Conservation (phyloP, 179 eudicot species). For the Monotropa hypopitys region DNA sequence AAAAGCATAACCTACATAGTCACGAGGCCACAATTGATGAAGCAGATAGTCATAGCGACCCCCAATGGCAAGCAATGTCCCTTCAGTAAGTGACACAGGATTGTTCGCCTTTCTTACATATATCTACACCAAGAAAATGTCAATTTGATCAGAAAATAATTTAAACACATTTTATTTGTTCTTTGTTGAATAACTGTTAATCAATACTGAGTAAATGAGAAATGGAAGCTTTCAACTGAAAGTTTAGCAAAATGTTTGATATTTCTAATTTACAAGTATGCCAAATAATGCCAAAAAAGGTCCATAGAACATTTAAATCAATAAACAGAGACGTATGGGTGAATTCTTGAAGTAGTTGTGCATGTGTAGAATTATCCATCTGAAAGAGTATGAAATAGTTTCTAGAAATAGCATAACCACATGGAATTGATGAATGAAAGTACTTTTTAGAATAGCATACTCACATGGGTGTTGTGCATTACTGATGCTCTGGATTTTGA, state of each 20-base stretch:
- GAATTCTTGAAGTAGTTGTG: background rate
- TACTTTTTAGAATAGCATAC: background rate
- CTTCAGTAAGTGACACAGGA: constrained; percentile 61
- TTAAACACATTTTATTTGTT: background rate
- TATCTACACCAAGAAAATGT: constrained; percentile 29
- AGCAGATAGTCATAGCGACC: constrained; percentile 89
- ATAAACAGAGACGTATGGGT: background rate
- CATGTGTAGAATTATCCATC: background rate
- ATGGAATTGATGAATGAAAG: background rate
- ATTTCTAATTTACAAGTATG: background rate
- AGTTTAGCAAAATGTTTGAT: background rate
- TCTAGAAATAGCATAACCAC: background rate
- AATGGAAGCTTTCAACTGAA: background rate
- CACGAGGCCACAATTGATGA: constrained; percentile 42
- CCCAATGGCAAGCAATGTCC: constrained; percentile 78
- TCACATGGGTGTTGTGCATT: too few species aligned
- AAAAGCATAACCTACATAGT: constrained; percentile 40
- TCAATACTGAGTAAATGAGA: background rate
- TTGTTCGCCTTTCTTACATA: constrained; percentile 55
- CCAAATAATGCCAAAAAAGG: background rate
- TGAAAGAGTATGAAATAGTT: background rate
- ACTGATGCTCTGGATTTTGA: too few species aligned
- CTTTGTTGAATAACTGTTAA: background rate
- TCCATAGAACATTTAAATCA: background rate
- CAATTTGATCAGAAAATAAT: constrained; percentile 1